phyloP scores from a whole-genome alignment of 257 asterid genomes.

The Datura wrightii region DNA sequence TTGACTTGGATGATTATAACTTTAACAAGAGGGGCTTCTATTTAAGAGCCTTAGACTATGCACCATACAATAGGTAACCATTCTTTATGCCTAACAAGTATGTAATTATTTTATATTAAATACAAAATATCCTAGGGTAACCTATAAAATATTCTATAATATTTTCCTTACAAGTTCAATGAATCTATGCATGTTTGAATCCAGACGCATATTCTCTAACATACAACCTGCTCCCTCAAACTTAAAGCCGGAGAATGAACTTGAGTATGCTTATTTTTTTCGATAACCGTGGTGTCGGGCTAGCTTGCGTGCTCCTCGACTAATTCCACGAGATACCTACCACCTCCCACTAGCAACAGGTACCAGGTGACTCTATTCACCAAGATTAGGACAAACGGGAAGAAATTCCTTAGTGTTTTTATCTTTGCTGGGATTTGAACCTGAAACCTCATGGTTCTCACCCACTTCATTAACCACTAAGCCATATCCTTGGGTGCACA shows the following conservation, averaged over 20 bases:
- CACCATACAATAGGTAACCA: background rate
- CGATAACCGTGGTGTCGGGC: no score
- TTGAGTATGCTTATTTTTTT: background rate
- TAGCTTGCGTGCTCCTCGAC: no score
- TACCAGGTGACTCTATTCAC: no score
- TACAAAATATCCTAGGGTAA: background rate
- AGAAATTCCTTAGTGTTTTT: no score
- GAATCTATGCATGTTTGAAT: background rate
- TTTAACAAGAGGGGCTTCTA: slow-evolving; percentile 1
- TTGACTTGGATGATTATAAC: slow-evolving; percentile 17
- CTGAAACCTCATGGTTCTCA: no score
- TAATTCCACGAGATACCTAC: no score
- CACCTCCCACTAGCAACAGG: no score
- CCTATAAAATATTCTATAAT: background rate
- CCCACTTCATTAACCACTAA: no score
- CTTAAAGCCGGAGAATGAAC: background rate
- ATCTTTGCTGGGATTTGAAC: no score
- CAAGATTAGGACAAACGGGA: no score
- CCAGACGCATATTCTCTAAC: background rate
- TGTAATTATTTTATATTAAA: background rate
- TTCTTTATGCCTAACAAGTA: background rate
- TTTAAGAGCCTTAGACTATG: background rate
- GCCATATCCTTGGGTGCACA: no score
- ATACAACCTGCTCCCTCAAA: background rate
- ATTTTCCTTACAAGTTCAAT: slow-evolving; percentile 12